These are phyloP conservation scores for Tylopilus felleus DNA, from an alignment of 768 basidiomycete genomes.

Conservation along the genomic window DNA sequence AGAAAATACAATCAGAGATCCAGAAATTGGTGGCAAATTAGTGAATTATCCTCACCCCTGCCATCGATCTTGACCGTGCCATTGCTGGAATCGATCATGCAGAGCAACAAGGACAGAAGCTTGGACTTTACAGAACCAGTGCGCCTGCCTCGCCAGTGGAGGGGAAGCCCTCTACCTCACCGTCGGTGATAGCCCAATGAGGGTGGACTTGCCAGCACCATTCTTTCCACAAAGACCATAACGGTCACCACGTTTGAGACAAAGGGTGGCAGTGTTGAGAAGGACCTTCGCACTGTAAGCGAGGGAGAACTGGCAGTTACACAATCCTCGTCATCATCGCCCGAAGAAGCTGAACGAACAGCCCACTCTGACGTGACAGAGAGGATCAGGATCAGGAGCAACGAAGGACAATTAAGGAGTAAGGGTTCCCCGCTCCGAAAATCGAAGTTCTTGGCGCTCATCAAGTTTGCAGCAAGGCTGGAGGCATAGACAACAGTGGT, in stretches of 20 bases:
- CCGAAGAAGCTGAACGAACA: conserved; percentile 83
- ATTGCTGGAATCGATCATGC: conserved; percentile 70
- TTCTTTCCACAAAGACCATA: conserved; percentile 99
- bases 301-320: conserved; percentile 98
- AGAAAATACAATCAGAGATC: conserved; percentile 49
- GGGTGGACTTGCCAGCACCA: conserved; percentile 95
- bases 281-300: conserved; percentile 99
- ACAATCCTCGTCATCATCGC: conserved; percentile 72
- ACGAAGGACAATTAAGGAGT: conserved; percentile 72
- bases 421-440: conserved; percentile 81
- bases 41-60: conserved; percentile 33
- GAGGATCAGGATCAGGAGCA: conserved; percentile 59
- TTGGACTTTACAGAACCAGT: conserved; percentile 79
- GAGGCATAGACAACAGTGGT: conserved; percentile 67
- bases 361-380: conserved; percentile 80
- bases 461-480: conserved; percentile 78
- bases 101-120: conserved; percentile 59
- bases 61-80: conserved; percentile 80
- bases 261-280: conserved; percentile 93
- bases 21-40: conserved; percentile 54
- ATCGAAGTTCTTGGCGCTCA: conserved; percentile 91
- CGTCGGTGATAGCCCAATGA: conserved; percentile 91
- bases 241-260: conserved; percentile 97
- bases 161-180: conserved; percentile 98
- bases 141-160: conserved; percentile 85